Conservation (phyloP, 352 stramenopile species). For the Phytophthora citrophthora region DNA sequence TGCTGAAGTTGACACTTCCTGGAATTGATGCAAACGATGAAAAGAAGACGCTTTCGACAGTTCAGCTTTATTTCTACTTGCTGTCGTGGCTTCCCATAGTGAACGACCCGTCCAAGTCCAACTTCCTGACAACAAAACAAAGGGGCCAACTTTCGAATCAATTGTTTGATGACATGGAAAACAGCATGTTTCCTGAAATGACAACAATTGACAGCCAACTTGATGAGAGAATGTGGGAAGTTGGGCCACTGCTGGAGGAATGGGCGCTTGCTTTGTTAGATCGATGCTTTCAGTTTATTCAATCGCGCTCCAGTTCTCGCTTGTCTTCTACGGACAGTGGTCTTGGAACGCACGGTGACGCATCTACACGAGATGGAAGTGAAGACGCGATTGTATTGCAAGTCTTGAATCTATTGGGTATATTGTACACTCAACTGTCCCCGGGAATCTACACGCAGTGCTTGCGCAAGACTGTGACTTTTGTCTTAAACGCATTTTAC, state of each 20-base stretch:
- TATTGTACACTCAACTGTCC: slow-evolving; percentile 72
- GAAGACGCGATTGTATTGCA: slow-evolving; percentile 65
- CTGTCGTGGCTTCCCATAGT: slow-evolving; percentile 75
- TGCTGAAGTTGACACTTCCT: slow-evolving; percentile 67
- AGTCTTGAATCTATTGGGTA: slow-evolving; percentile 63
- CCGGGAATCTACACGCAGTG: slow-evolving; percentile 61
- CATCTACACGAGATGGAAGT: slow-evolving; percentile 26
- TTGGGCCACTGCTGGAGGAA: slow-evolving; percentile 65
- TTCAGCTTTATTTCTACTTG: slow-evolving; percentile 72
- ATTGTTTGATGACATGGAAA: slow-evolving; percentile 54
- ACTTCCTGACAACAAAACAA: slow-evolving; percentile 46
- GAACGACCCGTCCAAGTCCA: slow-evolving; percentile 60
- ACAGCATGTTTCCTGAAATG: slow-evolving; percentile 49
- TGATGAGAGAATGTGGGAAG: slow-evolving; percentile 66
- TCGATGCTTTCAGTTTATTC: slow-evolving; percentile 71
- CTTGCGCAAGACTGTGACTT: slow-evolving; percentile 58
- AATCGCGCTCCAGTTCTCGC: slow-evolving; percentile 50
- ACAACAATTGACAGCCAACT: slow-evolving; percentile 32
- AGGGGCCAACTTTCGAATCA: slow-evolving; percentile 36
- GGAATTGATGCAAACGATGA: slow-evolving; percentile 84
- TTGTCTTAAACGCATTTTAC: slow-evolving; percentile 69
- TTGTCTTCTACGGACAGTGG: slow-evolving; percentile 24
- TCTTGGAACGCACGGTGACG: slow-evolving; percentile 14
- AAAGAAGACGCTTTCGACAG: slow-evolving; percentile 70
- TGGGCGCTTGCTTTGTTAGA: slow-evolving; percentile 71